Evolutionary conservation across 768 basidiomycete genomes (phyloP), one percentile per base, ranked within the genome.

Genomic region (Tylopilus vinaceipallidus): DNA sequence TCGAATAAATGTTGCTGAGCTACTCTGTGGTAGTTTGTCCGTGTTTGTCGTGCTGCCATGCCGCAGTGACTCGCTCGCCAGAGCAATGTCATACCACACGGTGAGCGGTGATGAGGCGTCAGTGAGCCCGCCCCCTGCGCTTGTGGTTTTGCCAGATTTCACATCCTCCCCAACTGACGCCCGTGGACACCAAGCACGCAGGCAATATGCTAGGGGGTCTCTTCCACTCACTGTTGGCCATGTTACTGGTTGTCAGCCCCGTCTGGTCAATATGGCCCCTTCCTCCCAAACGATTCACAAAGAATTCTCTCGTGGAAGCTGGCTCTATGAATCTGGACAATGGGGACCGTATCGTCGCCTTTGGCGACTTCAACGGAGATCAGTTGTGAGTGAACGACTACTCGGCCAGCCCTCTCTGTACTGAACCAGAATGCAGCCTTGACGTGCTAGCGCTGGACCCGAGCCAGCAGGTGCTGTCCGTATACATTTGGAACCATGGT

Each of bases 341-440:
- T n/a, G 78, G 82, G 45, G 84, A 82, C 23, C 77, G 88, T 44
- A 78, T 97, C 17, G 77, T 91, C 52, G 95, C 94, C 8, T 90
- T 91, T 59, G 97, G 94, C 27, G 95, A 99, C 72, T 95, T 95
- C 68, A 84, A 98, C 66, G 94, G 91, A 5, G 93, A 98, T 68
- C 94, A 98, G 66, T 88, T 90, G 93, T 97, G 65, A 64, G 90
- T 72, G 17, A 50, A 36, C 40, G 33, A 16, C 16, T 5, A 10
- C 19, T 11, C 24, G 30, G 39, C 34, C 26, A 10, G 7, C 12
- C 27, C 41, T 20, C 35, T 17, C 24, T 26, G 26, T 40, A 44
- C 42, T 27, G 29, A 30, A 42, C 37, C 26, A 23, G 34, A 38
- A 40, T 46, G 22, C 59, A 97, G 94, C 57, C 65, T 91, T 54